Evolutionary conservation across 257 asterid species (phyloP), one percentile per base, ranked within the genome.

Genomic region (Schizonepeta tenuifolia): DNA sequence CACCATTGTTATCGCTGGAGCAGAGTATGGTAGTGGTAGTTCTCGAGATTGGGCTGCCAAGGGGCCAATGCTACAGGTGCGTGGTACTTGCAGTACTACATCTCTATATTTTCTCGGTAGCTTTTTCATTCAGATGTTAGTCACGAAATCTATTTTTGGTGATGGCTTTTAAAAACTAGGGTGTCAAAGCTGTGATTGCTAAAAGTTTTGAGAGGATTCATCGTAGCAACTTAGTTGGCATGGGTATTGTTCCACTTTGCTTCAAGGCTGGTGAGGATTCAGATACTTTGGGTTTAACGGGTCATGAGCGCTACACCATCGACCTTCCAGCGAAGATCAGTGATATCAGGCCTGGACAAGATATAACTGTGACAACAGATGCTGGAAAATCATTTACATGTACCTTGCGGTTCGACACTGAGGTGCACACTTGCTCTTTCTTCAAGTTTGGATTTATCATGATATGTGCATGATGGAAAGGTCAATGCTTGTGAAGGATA

Each of bases 21-120:
- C 97, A 79, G 98, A 93, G 71, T 93, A 93, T 57, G 98, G 98
- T 75, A 93, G 97, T 80, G 98, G 98, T 46, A 93, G 98, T 80
- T 93, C 98, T 67, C 89, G 98, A 33, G 98, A 93, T 69, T 93
- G 98, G 98, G 98, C 97, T 66, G 98, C 98, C 70, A 93, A 93
- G 84, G 97, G 98, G 9, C 97, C 97, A 28, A 93, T 87, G 96
- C 86, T 93, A 54, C 97, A 78, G 92, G 98, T 86, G 61, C 78
- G 85, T 65, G 51, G 9, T 56, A 43, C 56, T 68, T 36, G n/a
- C 6, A 31, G 6, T 69, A 40, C 22, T 70, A n/a, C n/a, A 14
- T 47, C 36, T 35, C 2, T 2, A 53, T 40, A 44, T 43, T 15
- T 44, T 51, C 15, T 50, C 14, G 5, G 3, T 15, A 31, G 22